Evolutionary conservation across 2,329 filamentous ascomycete species (phyloP).

Genomic region (Rhytidhysteron rufulum): DNA sequence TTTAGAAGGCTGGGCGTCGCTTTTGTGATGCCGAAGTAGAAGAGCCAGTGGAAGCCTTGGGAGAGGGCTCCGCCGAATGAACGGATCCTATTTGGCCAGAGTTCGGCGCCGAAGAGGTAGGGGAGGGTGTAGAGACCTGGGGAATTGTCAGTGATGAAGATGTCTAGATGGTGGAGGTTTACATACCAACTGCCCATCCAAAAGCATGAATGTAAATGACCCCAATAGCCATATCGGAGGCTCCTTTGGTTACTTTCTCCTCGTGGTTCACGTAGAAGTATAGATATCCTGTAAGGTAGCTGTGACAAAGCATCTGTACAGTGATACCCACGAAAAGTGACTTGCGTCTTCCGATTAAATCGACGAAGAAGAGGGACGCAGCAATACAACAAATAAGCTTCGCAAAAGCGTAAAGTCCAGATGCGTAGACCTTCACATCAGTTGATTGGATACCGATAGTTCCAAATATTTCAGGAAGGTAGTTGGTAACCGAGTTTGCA

Average conservation of each 20-base stretch:
- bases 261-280: slow-evolving; percentile 24
- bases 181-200: slow-evolving; percentile 37
- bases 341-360: slow-evolving; percentile 35
- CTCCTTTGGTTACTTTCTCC: slow-evolving; percentile 15
- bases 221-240: slow-evolving; percentile 40
- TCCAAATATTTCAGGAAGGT: slow-evolving; percentile 41
- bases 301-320: slow-evolving; percentile 38
- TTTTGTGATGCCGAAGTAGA: slow-evolving; percentile 37
- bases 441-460: slow-evolving; percentile 32
- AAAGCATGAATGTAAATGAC: slow-evolving; percentile 46
- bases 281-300: slow-evolving; percentile 41
- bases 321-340: slow-evolving; percentile 31
- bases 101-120: slow-evolving; percentile 44
- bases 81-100: slow-evolving; percentile 45
- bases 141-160: neutral
- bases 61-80: slow-evolving; percentile 41
- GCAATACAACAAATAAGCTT: slow-evolving; percentile 42
- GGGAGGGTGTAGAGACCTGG: slow-evolving; percentile 36
- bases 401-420: slow-evolving; percentile 40
- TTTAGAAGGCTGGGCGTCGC: slow-evolving; percentile 33
- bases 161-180: neutral
- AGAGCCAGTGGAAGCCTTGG: slow-evolving; percentile 43
- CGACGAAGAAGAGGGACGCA: slow-evolving; percentile 43
- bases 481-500: slow-evolving; percentile 42
- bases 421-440: slow-evolving; percentile 34